Evolutionary conservation across 768 basidiomycete genomes (phyloP), one percentile per base, ranked within the genome.

Genomic region (Tricholoma sp.): DNA sequence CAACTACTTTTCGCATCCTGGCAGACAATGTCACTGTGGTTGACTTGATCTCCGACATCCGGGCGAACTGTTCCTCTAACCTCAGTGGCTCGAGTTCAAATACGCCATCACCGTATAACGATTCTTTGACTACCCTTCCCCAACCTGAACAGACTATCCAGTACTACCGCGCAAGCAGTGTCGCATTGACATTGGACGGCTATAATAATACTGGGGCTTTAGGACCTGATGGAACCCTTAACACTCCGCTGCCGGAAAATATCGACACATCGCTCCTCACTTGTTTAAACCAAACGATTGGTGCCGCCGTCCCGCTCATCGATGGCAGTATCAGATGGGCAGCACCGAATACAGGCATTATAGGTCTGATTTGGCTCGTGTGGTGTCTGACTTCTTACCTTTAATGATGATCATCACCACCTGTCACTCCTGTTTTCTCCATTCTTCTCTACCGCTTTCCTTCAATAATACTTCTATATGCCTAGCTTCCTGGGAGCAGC

Each of bases 251-350:
- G 1, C 86, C 85, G 1, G 65, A 68, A 2, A 72, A 70, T 44
- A 72, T 85, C n/a, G 79, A 86, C 59, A 68, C 53, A 32, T 72
- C 65, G 1, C 70, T 88, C 10, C 62, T 88, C 37, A 59, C 68
- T 29, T 89, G 88, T 57, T 59, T 89, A 48, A 89, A 89, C 59
- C 59, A 68, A 31, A 88, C 88, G 2, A 85, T 88, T 50, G 85
- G 78, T 2, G 65, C 59, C 17, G 76, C 81, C 1, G 83, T 80
- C 1, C 86, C 85, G 2, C 76, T 89, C 4, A 67, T 86, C 5
- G 77, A 72, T 57, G 69, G 68, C 11, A 74, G 73, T 12, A 44
- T 37, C 31, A 53, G 45, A 18, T 59, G 59, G 34, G n/a, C 61
- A 9, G 54, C 54, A 6, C 66, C 68, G 6, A 64, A 59, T 41